These are phyloP conservation scores for Acanthamoeba lenticulata DNA, from an alignment of 208 protist genomes.

Conservation along the genomic window DNA sequence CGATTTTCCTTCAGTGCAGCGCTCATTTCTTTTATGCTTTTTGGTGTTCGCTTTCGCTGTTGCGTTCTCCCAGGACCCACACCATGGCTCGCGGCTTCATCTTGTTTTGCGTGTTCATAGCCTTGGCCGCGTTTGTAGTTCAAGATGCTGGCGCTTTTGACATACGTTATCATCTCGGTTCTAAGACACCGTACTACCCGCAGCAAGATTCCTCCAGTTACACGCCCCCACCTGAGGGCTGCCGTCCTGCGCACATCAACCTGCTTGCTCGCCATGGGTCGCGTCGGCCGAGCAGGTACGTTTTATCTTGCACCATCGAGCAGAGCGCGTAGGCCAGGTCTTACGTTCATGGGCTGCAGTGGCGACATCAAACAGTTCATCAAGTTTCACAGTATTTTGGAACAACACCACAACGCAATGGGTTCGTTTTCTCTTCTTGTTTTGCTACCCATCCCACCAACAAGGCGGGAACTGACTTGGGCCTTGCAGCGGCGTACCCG, in stretches of 20 bases:
- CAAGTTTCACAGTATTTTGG: not conserved
- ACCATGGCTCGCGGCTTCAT: too few species aligned
- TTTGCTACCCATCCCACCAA: not conserved
- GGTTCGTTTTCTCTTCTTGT: not conserved
- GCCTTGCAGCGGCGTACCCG: not conserved
- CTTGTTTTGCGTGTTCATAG: not conserved
- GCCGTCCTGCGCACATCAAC: not conserved
- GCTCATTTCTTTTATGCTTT: too few species aligned
- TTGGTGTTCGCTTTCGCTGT: too few species aligned
- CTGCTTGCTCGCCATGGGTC: constrained; percentile 24
- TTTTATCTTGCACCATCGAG: not conserved
- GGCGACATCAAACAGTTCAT: not conserved
- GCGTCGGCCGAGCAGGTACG: not conserved
- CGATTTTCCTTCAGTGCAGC: too few species aligned
- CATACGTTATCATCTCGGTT: constrained; percentile 12
- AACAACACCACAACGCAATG: not conserved
- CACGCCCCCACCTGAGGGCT: not conserved
- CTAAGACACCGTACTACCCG: constrained; percentile 33
- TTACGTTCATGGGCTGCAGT: not conserved
- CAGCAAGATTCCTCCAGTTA: not conserved
- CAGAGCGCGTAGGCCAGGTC: not conserved
- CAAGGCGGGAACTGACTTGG: too few species aligned
- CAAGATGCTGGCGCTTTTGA: too few species aligned
- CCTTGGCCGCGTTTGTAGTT: not conserved
- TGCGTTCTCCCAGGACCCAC: too few species aligned